Percentiles rank a stretch among this genome's conserved stretches.
Conservation (phyloP, 1,284 basidiomycete genomes). For the Agaricales sp. region DNA sequence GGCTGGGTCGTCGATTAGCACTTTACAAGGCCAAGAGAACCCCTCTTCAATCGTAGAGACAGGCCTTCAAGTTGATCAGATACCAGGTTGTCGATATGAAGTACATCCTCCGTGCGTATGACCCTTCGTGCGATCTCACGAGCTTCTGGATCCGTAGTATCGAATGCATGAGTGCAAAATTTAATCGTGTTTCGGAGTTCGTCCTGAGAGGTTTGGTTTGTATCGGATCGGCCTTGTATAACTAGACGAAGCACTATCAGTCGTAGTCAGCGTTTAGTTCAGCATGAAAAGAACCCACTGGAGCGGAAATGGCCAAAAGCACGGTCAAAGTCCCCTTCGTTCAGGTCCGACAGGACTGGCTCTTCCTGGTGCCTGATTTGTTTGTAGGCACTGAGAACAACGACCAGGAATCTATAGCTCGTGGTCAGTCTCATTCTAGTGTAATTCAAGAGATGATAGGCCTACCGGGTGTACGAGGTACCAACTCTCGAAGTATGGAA, state of each 20-base stretch:
- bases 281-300: constrained; percentile 20
- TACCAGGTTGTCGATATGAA: constrained; percentile 11
- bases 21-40: constrained; percentile 11
- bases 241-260: constrained; percentile 17
- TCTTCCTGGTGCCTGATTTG: constrained; percentile 43
- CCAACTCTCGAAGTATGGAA: constrained; percentile 42
- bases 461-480: constrained; percentile 45
- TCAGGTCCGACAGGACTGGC: constrained; percentile 39
- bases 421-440: constrained; percentile 1
- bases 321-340: constrained; percentile 48
- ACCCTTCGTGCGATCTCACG: constrained; percentile 5
- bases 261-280: too few species aligned
- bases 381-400: constrained; percentile 54
- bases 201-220: constrained; percentile 30
- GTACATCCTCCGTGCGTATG: constrained; percentile 13
- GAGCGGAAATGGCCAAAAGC: constrained; percentile 47
- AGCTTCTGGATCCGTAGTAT: background rate
- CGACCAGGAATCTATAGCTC: constrained; percentile 45
- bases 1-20: too few species aligned
- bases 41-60: constrained; percentile 7
- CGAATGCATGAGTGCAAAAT: constrained; percentile 5
- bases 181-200: constrained; percentile 27
- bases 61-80: constrained; percentile 10
- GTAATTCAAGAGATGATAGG: background rate
- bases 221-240: constrained; percentile 37